phyloP scores from a whole-genome alignment of 306 rosid species.

The Datisca glomerata region DNA sequence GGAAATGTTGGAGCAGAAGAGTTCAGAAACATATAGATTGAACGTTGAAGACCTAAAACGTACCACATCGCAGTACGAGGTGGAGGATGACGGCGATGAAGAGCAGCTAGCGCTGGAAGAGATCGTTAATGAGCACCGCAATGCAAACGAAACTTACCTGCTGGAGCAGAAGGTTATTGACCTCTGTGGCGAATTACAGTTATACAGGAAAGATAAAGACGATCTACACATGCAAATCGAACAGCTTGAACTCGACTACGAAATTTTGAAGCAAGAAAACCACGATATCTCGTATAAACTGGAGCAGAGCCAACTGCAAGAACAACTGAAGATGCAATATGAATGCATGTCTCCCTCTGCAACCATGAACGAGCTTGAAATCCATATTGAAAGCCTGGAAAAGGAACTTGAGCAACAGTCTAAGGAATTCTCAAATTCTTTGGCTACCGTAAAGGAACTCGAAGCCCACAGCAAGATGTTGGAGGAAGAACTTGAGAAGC shows the following conservation, averaged over 20 bases:
- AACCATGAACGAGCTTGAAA: slow-evolving; percentile 42
- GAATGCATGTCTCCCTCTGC: slow-evolving; percentile 54
- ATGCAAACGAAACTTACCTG: slow-evolving; percentile 38
- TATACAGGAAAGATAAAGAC: slow-evolving; percentile 72
- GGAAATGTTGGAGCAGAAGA: slow-evolving; percentile 75
- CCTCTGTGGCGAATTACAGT: slow-evolving; percentile 67
- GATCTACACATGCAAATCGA: slow-evolving; percentile 90
- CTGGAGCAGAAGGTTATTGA: slow-evolving; percentile 65
- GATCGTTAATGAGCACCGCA: slow-evolving; percentile 45
- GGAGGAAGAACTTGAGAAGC: slow-evolving; percentile 49
- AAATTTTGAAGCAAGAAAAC: slow-evolving; percentile 90
- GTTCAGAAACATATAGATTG: slow-evolving; percentile 21
- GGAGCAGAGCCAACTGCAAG: slow-evolving; percentile 79
- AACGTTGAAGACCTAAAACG: slow-evolving; percentile 23
- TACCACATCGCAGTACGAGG: slow-evolving; percentile 23
- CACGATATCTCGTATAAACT: slow-evolving; percentile 53
- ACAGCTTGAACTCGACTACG: slow-evolving; percentile 94
- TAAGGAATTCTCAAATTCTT: slow-evolving; percentile 44
- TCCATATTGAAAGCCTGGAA: slow-evolving; percentile 52
- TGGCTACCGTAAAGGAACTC: slow-evolving; percentile 50
- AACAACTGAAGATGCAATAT: slow-evolving; percentile 64
- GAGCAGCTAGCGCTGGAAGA: slow-evolving; percentile 74
- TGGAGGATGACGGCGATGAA: slow-evolving; percentile 35
- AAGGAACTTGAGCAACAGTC: slow-evolving; percentile 60
- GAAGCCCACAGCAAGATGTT: slow-evolving; percentile 46